Evolutionary conservation across 2,329 filamentous ascomycete species (phyloP).

Genomic region (Nectriaceae sp.): DNA sequence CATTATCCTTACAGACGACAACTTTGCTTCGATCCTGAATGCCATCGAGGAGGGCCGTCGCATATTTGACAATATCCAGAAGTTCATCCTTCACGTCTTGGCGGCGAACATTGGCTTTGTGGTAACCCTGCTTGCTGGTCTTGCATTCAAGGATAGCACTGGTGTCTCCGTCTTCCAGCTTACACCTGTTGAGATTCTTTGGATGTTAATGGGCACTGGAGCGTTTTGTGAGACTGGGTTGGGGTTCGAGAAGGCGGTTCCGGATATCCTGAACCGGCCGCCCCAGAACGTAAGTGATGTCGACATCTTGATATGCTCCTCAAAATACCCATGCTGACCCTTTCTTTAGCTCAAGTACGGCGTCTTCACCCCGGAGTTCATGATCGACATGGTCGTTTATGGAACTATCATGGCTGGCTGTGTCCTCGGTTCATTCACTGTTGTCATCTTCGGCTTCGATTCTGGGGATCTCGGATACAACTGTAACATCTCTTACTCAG

Average conservation of each 20-base stretch:
- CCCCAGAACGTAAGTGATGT: too few species aligned
- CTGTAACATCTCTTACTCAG: slow-evolving; percentile 57
- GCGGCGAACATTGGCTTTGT: slow-evolving; percentile 70
- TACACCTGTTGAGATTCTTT: slow-evolving; percentile 70
- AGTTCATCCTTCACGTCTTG: slow-evolving; percentile 67
- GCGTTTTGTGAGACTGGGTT: slow-evolving; percentile 72
- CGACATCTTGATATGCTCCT: too few species aligned
- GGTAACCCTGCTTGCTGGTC: slow-evolving; percentile 64
- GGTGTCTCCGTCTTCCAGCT: slow-evolving; percentile 69
- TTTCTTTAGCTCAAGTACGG: slow-evolving; percentile 49
- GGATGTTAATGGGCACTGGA: slow-evolving; percentile 75
- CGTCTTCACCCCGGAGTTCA: slow-evolving; percentile 65
- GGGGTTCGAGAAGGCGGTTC: slow-evolving; percentile 67
- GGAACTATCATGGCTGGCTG: slow-evolving; percentile 65
- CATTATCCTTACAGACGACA: slow-evolving; percentile 69
- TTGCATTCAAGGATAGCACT: slow-evolving; percentile 67
- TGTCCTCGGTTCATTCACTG: slow-evolving; percentile 56
- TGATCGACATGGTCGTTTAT: slow-evolving; percentile 64
- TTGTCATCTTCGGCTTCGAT: slow-evolving; percentile 57
- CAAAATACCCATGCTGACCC: too few species aligned
- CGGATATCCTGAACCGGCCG: slow-evolving; percentile 66
- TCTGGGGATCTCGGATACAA: slow-evolving; percentile 58
- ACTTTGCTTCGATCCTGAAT: slow-evolving; percentile 51
- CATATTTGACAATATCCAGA: slow-evolving; percentile 72
- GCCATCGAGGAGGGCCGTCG: slow-evolving; percentile 65